Conservation (phyloP, 495 filamentous ascomycete species). For the Xanthoparmelia taractica region DNA sequence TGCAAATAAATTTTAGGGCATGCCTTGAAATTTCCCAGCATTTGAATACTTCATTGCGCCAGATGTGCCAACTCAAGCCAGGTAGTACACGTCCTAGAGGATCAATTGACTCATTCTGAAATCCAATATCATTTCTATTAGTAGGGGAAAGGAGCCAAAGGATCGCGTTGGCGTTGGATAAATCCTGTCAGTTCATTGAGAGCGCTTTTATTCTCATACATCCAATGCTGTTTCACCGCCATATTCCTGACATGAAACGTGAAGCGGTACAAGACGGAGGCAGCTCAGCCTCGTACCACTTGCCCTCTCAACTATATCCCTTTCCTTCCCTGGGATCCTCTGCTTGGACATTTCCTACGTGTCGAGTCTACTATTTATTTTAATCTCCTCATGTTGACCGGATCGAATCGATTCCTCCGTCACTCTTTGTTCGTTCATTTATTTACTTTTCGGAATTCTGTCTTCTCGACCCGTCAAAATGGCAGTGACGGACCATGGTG, state of each 20-base stretch:
- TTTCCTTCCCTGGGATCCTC: neutral
- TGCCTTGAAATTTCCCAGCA: neutral
- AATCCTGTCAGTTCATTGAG: neutral
- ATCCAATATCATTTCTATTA: neutral
- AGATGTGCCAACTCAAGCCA: neutral
- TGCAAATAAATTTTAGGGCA: too few species aligned
- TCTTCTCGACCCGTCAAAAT: neutral
- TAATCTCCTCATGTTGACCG: neutral
- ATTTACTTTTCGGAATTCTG: neutral
- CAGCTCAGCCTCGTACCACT: neutral
- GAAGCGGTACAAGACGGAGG: neutral
- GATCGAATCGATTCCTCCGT: neutral
- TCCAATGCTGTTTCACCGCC: neutral
- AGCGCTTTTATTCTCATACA: neutral
- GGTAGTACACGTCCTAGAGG: neutral
- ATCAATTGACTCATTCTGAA: neutral
- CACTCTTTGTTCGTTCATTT: too few species aligned
- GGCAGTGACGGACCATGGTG: neutral
- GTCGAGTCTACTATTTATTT: neutral
- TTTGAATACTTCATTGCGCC: neutral
- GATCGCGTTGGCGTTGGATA: neutral
- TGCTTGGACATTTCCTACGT: neutral
- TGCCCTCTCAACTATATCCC: neutral
- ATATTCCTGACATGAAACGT: constrained; percentile 4
- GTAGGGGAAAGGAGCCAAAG: neutral